These are phyloP conservation scores for Arxiozyma bovina DNA, from an alignment of 1,139 yeast genomes.

Conservation along the genomic window DNA sequence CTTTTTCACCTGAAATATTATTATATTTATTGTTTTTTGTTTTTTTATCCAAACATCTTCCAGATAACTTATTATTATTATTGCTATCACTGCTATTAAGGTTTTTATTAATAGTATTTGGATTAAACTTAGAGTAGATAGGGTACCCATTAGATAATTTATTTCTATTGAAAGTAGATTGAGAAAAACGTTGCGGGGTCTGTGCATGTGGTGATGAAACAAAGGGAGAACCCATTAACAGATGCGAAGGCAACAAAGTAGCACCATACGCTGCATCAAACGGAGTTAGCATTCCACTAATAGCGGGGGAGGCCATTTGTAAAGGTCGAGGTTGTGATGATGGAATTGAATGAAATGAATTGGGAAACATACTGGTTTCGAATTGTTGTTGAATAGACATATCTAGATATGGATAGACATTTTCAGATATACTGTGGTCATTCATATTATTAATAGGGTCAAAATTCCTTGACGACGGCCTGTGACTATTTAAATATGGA, in stretches of 20 bases:
- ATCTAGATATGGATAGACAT: conserved; percentile 1
- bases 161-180: conserved; percentile 1
- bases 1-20: background rate
- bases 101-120: background rate
- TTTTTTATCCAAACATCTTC: background rate
- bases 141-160: background rate
- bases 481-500: conserved; percentile 4
- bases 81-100: background rate
- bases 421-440: background rate
- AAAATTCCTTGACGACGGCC: background rate
- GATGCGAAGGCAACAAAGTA: conserved; percentile 63
- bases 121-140: background rate
- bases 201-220: conserved; percentile 36
- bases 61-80: background rate
- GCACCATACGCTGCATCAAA: conserved; percentile 48
- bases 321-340: conserved; percentile 13
- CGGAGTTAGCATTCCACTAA: conserved; percentile 39
- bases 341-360: background rate
- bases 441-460: background rate
- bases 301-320: conserved; percentile 15
- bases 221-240: conserved; percentile 60
- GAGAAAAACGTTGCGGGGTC: conserved; percentile 4
- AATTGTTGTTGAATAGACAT: conserved; percentile 1
- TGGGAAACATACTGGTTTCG: background rate
- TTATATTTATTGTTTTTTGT: background rate